These are phyloP conservation scores for Chloris gayana DNA, from an alignment of 176 grass and related monocot genomes.

Conservation along the genomic window DNA sequence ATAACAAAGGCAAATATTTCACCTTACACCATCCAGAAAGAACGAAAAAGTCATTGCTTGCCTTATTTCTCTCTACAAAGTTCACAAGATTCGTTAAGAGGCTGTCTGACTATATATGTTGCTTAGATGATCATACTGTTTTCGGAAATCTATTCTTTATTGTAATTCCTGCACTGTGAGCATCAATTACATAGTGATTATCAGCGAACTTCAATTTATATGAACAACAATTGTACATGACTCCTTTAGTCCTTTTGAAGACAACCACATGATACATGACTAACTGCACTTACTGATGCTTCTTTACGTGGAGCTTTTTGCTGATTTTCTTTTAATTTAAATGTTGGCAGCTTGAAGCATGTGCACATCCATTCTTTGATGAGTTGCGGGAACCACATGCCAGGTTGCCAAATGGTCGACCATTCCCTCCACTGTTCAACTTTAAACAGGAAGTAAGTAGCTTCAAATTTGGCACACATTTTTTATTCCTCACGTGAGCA, in stretches of 20 bases:
- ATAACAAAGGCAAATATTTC: neutral
- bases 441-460: slow-evolving; percentile 80
- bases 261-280: neutral
- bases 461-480: slow-evolving; percentile 23
- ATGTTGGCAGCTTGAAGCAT: slow-evolving; percentile 64
- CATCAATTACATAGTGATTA: neutral
- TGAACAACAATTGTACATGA: neutral
- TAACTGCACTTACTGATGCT: neutral
- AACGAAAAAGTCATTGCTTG: slow-evolving; percentile 4
- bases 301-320: neutral
- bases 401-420: slow-evolving; percentile 70
- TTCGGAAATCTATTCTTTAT: neutral
- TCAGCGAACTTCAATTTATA: neutral
- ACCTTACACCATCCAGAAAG: neutral
- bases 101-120: neutral
- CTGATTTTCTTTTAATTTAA: neutral
- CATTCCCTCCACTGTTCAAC: slow-evolving; percentile 71
- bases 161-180: slow-evolving; percentile 1
- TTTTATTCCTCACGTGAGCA: neutral
- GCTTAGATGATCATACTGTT: neutral
- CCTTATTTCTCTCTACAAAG: neutral
- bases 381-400: slow-evolving; percentile 72
- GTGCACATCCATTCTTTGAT: slow-evolving; percentile 74
- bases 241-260: neutral
- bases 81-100: slow-evolving; percentile 13